Conservation (phyloP, 2,329 filamentous ascomycete genomes). For the Diaporthe citriasiana region DNA sequence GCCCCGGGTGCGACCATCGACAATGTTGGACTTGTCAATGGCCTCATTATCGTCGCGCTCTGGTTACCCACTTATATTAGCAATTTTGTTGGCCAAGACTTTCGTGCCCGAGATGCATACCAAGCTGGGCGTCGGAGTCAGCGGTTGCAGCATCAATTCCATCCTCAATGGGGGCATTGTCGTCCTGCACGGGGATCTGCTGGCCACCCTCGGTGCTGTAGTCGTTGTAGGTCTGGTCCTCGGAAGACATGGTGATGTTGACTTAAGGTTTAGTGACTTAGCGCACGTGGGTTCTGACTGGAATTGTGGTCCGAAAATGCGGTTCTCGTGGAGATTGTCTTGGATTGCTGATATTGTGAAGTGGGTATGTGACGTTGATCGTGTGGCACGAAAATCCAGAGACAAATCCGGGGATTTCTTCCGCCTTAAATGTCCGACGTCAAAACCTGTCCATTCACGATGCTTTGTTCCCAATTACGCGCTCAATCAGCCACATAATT, state of each 20-base stretch:
- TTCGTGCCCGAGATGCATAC: slow-evolving; percentile 26
- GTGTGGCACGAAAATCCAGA: background rate
- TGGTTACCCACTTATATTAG: slow-evolving; percentile 31
- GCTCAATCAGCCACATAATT: background rate
- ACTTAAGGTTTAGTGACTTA: slow-evolving; percentile 19
- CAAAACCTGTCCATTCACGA: background rate
- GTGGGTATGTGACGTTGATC: slow-evolving; percentile 27
- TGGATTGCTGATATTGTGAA: slow-evolving; percentile 6
- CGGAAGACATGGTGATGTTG: slow-evolving; percentile 37
- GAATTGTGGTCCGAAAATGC: slow-evolving; percentile 38
- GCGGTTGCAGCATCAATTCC: slow-evolving; percentile 36
- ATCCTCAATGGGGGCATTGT: slow-evolving; percentile 43
- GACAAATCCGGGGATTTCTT: slow-evolving; percentile 33
- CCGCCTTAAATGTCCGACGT: slow-evolving; percentile 29
- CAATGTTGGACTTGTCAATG: slow-evolving; percentile 50
- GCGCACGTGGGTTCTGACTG: slow-evolving; percentile 30
- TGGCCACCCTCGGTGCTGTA: slow-evolving; percentile 38
- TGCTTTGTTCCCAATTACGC: background rate
- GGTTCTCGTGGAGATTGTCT: slow-evolving; percentile 33
- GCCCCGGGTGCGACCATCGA: slow-evolving; percentile 48
- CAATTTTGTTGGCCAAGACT: fast-evolving
- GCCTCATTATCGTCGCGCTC: slow-evolving; percentile 51
- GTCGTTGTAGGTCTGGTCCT: slow-evolving; percentile 43
- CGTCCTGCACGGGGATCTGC: slow-evolving; percentile 41
- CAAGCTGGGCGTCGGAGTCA: slow-evolving; percentile 44